Conservation (phyloP, 768 basidiomycete genomes). For the Kwoniella sp. region DNA sequence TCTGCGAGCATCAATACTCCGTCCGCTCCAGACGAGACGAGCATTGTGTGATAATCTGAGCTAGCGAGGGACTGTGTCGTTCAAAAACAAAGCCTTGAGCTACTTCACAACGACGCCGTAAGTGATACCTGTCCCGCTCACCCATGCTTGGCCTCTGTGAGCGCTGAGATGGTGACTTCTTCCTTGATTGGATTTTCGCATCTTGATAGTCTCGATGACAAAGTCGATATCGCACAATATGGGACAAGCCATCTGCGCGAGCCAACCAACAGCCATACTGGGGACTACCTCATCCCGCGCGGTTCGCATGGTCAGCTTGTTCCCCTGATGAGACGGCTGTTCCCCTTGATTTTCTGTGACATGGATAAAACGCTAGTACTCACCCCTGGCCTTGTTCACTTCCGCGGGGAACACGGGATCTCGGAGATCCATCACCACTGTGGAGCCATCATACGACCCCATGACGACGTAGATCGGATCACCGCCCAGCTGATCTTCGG, state of each 20-base stretch:
- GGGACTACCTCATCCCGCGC: conserved; percentile 19
- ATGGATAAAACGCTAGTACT: no score
- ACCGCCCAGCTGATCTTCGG: conserved; percentile 23
- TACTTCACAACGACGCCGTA: not conserved
- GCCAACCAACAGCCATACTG: conserved; percentile 36
- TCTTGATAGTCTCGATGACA: conserved; percentile 23
- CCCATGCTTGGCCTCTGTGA: conserved; percentile 75
- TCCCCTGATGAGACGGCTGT: not conserved
- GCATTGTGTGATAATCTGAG: conserved; percentile 84
- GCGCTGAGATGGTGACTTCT: conserved; percentile 4
- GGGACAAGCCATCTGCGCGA: conserved; percentile 29
- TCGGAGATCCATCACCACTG: conserved; percentile 34
- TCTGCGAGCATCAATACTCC: conserved; percentile 61
- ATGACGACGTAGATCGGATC: conserved; percentile 34
- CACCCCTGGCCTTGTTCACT: conserved; percentile 35
- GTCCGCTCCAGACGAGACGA: conserved; percentile 80
- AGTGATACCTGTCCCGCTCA: no score
- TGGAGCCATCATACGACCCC: conserved; percentile 38
- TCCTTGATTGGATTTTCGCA: conserved; percentile 13
- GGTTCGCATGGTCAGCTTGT: not conserved
- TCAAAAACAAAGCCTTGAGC: no score
- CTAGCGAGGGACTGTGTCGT: conserved; percentile 70
- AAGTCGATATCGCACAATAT: conserved; percentile 36
- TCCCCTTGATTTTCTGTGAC: not conserved
- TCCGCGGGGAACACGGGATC: conserved; percentile 32